These are phyloP conservation scores for Prinsepia uniflora DNA, from an alignment of 306 rosid genomes.

Conservation along the genomic window DNA sequence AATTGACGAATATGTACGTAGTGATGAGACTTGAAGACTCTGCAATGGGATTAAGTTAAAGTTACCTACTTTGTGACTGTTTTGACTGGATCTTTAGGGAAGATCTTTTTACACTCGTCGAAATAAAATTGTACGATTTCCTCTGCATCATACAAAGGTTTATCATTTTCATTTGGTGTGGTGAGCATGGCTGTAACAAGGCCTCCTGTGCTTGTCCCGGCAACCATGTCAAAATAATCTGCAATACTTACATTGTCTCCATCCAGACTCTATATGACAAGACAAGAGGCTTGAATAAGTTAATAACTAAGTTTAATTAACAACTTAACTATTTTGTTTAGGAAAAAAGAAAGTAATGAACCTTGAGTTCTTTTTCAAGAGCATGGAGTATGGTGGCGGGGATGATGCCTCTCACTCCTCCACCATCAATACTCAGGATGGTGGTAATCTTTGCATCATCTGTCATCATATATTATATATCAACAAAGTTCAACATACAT, in stretches of 20 bases:
- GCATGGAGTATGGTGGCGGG: slow-evolving; percentile 45
- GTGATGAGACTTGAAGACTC: too few relatives aligned
- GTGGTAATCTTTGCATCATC: background rate
- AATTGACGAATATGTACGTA: too few relatives aligned
- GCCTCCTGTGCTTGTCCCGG: background rate
- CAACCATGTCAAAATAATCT: background rate
- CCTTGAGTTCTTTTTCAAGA: slow-evolving; percentile 56
- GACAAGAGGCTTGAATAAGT: too few relatives aligned
- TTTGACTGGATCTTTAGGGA: background rate
- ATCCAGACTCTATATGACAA: background rate
- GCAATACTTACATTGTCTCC: background rate
- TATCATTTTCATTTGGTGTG: background rate
- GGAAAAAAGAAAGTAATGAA: background rate
- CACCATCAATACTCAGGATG: slow-evolving; percentile 66
- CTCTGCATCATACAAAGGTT: background rate
- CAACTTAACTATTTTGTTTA: background rate
- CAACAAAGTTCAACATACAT: too few relatives aligned
- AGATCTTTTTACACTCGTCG: background rate
- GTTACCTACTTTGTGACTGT: background rate
- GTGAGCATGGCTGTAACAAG: background rate
- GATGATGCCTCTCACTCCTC: slow-evolving; percentile 61
- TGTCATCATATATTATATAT: background rate
- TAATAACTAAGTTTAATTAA: too few relatives aligned
- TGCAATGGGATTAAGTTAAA: too few relatives aligned
- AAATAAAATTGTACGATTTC: background rate